phyloP scores from a whole-genome alignment of 2,329 filamentous ascomycete species.

The Calonectria pauciramosa region DNA sequence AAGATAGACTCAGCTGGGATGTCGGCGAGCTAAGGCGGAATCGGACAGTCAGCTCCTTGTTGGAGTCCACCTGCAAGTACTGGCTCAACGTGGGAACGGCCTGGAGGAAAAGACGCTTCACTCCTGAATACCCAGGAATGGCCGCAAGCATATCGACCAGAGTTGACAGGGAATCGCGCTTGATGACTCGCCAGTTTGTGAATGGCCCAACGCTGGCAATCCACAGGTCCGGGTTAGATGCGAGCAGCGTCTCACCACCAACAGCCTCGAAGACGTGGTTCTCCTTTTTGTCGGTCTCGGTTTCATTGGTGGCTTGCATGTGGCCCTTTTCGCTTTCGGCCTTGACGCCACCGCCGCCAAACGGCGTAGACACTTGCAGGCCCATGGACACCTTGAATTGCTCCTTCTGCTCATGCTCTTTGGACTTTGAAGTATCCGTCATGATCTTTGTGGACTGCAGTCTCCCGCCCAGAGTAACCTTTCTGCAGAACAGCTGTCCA shows the following conservation, averaged over 20 bases:
- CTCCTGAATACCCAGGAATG: not conserved
- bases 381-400: not conserved
- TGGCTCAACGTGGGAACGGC: not conserved
- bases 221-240: not conserved
- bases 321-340: not conserved
- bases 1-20: not conserved
- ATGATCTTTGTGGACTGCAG: not conserved
- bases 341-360: not conserved
- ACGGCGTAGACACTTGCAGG: not conserved
- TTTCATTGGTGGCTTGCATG: not conserved
- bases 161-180: not conserved
- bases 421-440: not conserved
- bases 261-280: not conserved
- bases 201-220: not conserved
- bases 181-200: not conserved
- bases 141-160: not conserved
- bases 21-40: not conserved
- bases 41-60: not conserved
- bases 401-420: not conserved
- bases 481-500: not conserved
- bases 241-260: not conserved
- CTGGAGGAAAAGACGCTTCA: not conserved
- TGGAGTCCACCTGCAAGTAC: not conserved
- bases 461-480: not conserved
- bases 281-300: not conserved